Evolutionary conservation across 2,329 filamentous ascomycete species (phyloP), one percentile per base, ranked within the genome.

Genomic region (Colletotrichum phormii): DNA sequence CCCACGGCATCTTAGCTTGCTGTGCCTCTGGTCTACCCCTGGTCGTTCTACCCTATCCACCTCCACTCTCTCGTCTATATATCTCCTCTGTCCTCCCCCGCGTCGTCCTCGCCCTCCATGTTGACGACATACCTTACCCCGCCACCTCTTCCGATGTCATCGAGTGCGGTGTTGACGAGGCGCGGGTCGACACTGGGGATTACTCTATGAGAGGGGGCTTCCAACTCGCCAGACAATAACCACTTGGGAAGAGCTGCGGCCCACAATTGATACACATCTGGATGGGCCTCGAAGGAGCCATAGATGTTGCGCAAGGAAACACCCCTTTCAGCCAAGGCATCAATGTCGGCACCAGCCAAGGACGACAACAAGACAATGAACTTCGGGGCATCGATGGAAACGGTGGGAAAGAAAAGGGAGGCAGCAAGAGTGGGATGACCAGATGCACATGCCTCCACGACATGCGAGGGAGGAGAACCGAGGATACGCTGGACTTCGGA

Each of bases 1-100:
- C 71, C 58, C 55, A n/a, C n/a, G n/a, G 26, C 55, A 62, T 57
- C 9, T 29, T 13, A 18, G 22, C n/a, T 63, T 59, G 22, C 55
- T 55, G 37, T 63, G 26, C 18, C 15, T 53, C 64, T 12, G 15
- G 5, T 13, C 33, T 6, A 49, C 24, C 24, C n/a, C 31, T 11
- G 37, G 15, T 37, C 51, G 22, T 5, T 33, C 26, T 15, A 31
- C 22, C n/a, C 26, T 12, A 3, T 51, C 49, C 7, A 22, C n/a
- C 33, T 24, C 31, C 37, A 18, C 7, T 4, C 15, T 58, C 51
- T 24, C 31, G 57, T 63, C 51, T 72, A 71, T 73, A 72, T 72
- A 73, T 71, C 51, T 37, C 31, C 24, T 22, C 33, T n/a, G 51
- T 42, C 35, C 22, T 53, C 26, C 54, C 59, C 33, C 24, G 1